Evolutionary conservation across 2,329 filamentous ascomycete species (phyloP).

Genomic region (Trichoderma lentiforme): DNA sequence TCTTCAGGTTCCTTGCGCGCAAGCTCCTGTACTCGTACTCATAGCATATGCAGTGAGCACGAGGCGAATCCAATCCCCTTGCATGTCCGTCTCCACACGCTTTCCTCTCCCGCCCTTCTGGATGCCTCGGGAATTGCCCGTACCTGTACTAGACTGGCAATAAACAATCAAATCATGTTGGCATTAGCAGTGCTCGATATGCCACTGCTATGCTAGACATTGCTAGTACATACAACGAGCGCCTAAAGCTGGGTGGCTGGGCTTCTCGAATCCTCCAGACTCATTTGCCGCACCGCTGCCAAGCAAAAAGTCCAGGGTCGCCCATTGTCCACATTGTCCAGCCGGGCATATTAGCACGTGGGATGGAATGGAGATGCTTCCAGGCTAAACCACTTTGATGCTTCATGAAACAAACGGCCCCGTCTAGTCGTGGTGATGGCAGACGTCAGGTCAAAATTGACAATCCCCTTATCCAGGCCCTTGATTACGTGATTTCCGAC

Average conservation of each 20-base stretch:
- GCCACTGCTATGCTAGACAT: not conserved
- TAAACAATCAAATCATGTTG: not conserved
- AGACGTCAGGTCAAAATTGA: constrained; percentile 3
- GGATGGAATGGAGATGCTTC: constrained; percentile 6
- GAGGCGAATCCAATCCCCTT: not conserved
- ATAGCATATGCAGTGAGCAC: not conserved
- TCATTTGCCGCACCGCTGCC: not conserved
- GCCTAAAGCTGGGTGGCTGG: not conserved
- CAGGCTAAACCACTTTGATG: constrained; percentile 8
- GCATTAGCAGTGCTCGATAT: not conserved
- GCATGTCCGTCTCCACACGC: not conserved
- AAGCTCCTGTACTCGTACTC: not conserved
- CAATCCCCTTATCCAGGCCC: not conserved
- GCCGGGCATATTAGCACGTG: constrained; percentile 14
- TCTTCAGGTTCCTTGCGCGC: not conserved
- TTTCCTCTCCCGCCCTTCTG: not conserved
- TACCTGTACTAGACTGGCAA: not conserved
- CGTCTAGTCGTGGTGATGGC: not conserved
- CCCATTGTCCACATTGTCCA: not conserved
- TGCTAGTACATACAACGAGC: not conserved
- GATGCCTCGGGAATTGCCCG: not conserved
- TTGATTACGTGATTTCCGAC: constrained; percentile 11
- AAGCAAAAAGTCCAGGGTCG: not conserved
- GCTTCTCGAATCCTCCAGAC: not conserved
- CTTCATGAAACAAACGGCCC: constrained; percentile 11